phyloP scores from a whole-genome alignment of 2,329 filamentous ascomycete genomes.

The Ophiocordyceps sinensis region DNA sequence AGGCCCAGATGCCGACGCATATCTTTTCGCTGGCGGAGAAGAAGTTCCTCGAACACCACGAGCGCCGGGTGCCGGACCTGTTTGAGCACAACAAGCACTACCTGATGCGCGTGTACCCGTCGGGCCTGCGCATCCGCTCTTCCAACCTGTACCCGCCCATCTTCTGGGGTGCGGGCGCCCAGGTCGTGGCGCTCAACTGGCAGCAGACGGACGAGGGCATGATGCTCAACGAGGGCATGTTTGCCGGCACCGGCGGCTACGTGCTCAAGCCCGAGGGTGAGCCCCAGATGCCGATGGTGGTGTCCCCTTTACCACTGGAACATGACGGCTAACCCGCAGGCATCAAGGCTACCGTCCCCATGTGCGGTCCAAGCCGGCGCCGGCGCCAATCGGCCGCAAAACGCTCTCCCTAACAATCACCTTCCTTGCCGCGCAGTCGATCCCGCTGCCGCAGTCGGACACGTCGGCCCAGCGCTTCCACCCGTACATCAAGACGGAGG shows the following conservation, averaged over 20 bases:
- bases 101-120: constrained; percentile 81
- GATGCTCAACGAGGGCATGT: constrained; percentile 95
- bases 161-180: constrained; percentile 80
- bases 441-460: constrained; percentile 48
- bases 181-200: constrained; percentile 90
- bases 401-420: constrained; percentile 58
- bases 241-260: constrained; percentile 69
- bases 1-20: constrained; percentile 48
- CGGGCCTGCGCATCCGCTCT: constrained; percentile 64
- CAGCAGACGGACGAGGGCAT: constrained; percentile 81
- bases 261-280: constrained; percentile 65
- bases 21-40: constrained; percentile 56
- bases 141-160: constrained; percentile 75
- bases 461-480: constrained; percentile 43
- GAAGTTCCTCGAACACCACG: constrained; percentile 46
- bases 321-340: neutral
- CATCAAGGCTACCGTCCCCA: constrained; percentile 16
- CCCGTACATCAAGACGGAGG: constrained; percentile 70
- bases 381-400: constrained; percentile 29
- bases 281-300: neutral
- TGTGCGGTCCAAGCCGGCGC: constrained; percentile 4
- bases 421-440: constrained; percentile 60
- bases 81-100: constrained; percentile 72
- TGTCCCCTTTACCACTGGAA: neutral
- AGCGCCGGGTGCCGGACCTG: constrained; percentile 35